These are phyloP conservation scores for Penicillium alfredii DNA, from an alignment of 495 filamentous ascomycete species.

Conservation along the genomic window DNA sequence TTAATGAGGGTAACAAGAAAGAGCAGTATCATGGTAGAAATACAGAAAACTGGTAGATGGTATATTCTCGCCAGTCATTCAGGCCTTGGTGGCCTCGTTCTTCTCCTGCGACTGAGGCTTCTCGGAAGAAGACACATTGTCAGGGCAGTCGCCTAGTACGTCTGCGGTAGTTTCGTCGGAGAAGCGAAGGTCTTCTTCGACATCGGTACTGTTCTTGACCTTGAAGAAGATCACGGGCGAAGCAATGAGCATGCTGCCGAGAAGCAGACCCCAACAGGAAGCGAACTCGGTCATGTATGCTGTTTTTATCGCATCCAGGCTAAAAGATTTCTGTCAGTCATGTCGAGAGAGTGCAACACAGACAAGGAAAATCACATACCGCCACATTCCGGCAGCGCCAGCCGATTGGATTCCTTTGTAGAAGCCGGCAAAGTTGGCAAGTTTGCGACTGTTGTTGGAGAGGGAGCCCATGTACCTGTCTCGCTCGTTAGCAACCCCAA, in stretches of 20 bases:
- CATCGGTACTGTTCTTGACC: conserved; percentile 63
- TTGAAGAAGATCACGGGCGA: conserved; percentile 72
- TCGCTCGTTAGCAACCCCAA: not conserved
- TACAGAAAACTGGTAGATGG: too few relatives aligned
- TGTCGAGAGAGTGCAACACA: not conserved
- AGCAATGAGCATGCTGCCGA: conserved; percentile 67
- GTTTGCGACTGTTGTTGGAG: conserved; percentile 83
- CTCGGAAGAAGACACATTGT: too few relatives aligned
- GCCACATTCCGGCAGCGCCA: conserved; percentile 84
- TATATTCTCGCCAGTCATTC: too few relatives aligned
- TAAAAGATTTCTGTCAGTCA: conserved; percentile 16
- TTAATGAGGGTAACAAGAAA: too few relatives aligned
- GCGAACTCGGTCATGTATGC: conserved; percentile 61
- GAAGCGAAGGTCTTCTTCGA: conserved; percentile 78
- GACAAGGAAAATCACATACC: conserved; percentile 30
- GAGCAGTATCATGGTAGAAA: too few relatives aligned
- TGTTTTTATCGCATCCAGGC: conserved; percentile 56
- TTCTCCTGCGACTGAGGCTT: too few relatives aligned
- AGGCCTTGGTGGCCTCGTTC: too few relatives aligned
- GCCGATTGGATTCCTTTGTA: conserved; percentile 97
- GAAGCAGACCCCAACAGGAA: conserved; percentile 65
- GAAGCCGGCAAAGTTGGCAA: conserved; percentile 90
- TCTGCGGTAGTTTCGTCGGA: conserved; percentile 64
- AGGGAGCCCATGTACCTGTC: conserved; percentile 84
- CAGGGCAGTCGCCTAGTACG: conserved; percentile 26